Base-by-base conservation (phyloP, 192 early-diverging fungal genomes). In the Coemansia reversa region DNA sequence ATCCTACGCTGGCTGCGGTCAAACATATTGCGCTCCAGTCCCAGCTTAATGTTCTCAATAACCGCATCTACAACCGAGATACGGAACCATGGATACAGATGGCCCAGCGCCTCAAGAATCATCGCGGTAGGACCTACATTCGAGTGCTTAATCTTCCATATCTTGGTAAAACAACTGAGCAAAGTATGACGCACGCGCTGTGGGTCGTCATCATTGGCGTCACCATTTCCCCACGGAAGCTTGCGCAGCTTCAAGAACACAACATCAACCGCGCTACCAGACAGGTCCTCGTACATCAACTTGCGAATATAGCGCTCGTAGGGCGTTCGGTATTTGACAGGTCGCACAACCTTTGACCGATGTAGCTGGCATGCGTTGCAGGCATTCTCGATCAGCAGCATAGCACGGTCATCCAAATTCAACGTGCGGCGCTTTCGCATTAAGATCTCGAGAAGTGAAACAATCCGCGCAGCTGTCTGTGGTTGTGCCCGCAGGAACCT, bases 321-420 rank as follows among this genome's bases (percentile, higher is more conserved):
- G 0, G 93, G 88, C 0, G 91, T 80, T 12, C 93, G 89, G 8
- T 84, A 77, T 62, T 97, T 96, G 35, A 71, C 74, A n/a, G 78
- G 65, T 18, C 76, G 83, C 12, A 84, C 76, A 2, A 28, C 80
- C 2, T 79, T 67, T n/a, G 75, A 67, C 28, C 91, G 91, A 2
- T 89, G 94, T 7, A 94, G 95, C 65, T 93, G 91, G 65, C 91
- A 93, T 70, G 90, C 87, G 70, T 91, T 91, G 58, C 89, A 93
- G 0, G 95, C 95, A 63, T 98, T 98, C 39, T 98, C 96, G 29
- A 99, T 90, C 86, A 98, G 92, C 56, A 96, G 67, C 6, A 76
- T 62, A 25, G 92, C 88, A 12, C 94, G 87, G 50, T 81, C 89
- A 67, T 99, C 97, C 22, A 96, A 68, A 67, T 94, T 89, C 39